A percentile compares a stretch with the other conserved stretches of the same genome.
Conservation (phyloP, 495 filamentous ascomycete species). For the Pseudoneurospora amorphoporcata region DNA sequence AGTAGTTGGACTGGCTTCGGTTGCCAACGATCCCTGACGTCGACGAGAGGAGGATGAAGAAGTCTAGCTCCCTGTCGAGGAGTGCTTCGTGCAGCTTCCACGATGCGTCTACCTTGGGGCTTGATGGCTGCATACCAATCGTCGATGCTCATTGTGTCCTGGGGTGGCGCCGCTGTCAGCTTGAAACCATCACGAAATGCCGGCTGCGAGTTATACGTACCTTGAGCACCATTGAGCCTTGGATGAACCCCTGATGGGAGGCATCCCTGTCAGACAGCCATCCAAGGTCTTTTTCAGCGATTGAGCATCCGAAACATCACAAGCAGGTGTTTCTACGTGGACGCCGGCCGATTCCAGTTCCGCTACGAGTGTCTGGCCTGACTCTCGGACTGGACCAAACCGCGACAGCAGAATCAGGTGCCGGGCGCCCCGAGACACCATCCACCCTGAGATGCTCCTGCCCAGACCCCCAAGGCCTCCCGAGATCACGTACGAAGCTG, state of each 20-base stretch:
- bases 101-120: conserved; percentile 36
- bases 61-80: conserved; percentile 36
- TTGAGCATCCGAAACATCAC: conserved; percentile 26
- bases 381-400: conserved; percentile 23
- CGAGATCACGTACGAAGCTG: conserved; percentile 36
- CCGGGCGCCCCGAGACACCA: conserved; percentile 40
- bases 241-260: conserved; percentile 42
- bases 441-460: conserved; percentile 37
- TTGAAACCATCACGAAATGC: too few species aligned
- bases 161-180: too few species aligned
- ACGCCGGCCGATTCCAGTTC: conserved; percentile 15
- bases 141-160: conserved; percentile 30
- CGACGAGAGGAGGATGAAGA: conserved; percentile 53
- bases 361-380: conserved; percentile 9
- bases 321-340: conserved; percentile 20
- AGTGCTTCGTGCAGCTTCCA: conserved; percentile 20
- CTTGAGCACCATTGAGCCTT: conserved; percentile 39
- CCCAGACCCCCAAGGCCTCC: conserved; percentile 50
- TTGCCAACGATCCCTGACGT: conserved; percentile 41
- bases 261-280: conserved; percentile 17
- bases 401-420: conserved; percentile 44
- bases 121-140: conserved; percentile 35
- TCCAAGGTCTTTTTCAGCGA: neutral
- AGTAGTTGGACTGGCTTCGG: conserved; percentile 43
- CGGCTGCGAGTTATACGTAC: too few species aligned